Base-by-base conservation (phyloP, 371 early-diverging fungal genomes). In the Apophysomyces trapeziformis region DNA sequence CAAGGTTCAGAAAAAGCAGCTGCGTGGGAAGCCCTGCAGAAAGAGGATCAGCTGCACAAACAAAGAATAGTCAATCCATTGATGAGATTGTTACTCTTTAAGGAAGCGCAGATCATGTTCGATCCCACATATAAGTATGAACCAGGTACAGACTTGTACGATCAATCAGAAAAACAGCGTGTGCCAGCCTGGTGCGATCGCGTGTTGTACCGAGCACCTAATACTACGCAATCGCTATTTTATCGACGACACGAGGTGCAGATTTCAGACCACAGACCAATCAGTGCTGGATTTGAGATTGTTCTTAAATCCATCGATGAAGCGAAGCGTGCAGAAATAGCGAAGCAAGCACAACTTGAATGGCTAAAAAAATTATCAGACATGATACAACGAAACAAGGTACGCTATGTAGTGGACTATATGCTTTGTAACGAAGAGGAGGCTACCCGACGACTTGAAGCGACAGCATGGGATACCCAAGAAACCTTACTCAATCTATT, bases 101-200 rank as follows among this genome's bases (percentile, higher is more conserved):
- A 68, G 14, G 95, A 95, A 73, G 79, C 78, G 2, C 85, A 80
- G 16, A 73, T 93, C 14, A 57, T 63, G 12, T 95, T 94, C 74
- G 85, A 87, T 3, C 96, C 96, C 0, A 95, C 95, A 0, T 95
- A 93, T 85, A 95, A 95, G 77, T 94, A 93, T 67, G 89, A 94
- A 65, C 76, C 79, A 1, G 87, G 87, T 11, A 85, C 87, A 37
- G 83, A 88, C 16, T 64, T 69, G 1, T 95, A 92, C 68, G 96
- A 95, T 66, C 81, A 89, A 3, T 89, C 90, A 8, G 93, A 93
- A 26, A 95, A 95, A 72, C 76, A 86, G 70, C 84, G 95, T 2
- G 82, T 89, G 0, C 95, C 95, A 3, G 89, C 93, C 0, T 95
- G 92, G 90, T 95, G 95, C 61, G 96, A 95, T 75, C 85, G 96